Percentiles rank a stretch among this genome's conserved stretches.
phyloP scores from a whole-genome alignment of 495 filamentous ascomycete species.

The Tuber aestivum region DNA sequence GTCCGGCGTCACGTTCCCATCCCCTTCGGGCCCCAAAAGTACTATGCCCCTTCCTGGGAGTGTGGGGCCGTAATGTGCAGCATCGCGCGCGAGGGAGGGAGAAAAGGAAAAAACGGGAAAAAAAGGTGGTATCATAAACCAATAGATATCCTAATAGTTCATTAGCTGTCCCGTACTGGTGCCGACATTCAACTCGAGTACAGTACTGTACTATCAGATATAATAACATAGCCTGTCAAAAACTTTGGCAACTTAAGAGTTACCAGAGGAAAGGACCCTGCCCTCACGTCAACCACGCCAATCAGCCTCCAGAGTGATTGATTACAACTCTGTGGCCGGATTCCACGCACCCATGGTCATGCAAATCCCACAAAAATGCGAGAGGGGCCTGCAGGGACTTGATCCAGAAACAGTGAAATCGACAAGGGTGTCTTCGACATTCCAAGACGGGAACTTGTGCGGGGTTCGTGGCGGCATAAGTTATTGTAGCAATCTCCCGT shows the following conservation, averaged over 20 bases:
- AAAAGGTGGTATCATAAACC: background rate
- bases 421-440: slow-evolving; percentile 22
- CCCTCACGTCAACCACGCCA: slow-evolving; percentile 19
- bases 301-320: slow-evolving; percentile 16
- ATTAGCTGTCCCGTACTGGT: background rate
- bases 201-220: background rate
- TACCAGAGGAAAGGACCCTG: background rate
- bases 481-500: background rate
- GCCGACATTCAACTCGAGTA: too few relatives aligned
- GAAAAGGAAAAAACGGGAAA: background rate
- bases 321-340: slow-evolving; percentile 5
- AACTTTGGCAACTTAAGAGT: background rate
- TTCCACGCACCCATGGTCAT: background rate
- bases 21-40: background rate
- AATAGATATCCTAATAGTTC: background rate
- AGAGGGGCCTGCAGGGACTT: slow-evolving; percentile 1
- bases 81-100: background rate
- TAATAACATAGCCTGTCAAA: background rate
- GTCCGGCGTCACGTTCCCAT: background rate
- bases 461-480: slow-evolving; percentile 19
- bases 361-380: background rate
- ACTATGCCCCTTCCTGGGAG: background rate
- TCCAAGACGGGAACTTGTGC: slow-evolving; percentile 14
- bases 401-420: slow-evolving; percentile 19
- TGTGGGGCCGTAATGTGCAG: background rate